A percentile compares a stretch with the other conserved stretches of the same genome.
phyloP scores from a whole-genome alignment of 2,329 filamentous ascomycete species.

The Phyllosticta capitalensis region DNA sequence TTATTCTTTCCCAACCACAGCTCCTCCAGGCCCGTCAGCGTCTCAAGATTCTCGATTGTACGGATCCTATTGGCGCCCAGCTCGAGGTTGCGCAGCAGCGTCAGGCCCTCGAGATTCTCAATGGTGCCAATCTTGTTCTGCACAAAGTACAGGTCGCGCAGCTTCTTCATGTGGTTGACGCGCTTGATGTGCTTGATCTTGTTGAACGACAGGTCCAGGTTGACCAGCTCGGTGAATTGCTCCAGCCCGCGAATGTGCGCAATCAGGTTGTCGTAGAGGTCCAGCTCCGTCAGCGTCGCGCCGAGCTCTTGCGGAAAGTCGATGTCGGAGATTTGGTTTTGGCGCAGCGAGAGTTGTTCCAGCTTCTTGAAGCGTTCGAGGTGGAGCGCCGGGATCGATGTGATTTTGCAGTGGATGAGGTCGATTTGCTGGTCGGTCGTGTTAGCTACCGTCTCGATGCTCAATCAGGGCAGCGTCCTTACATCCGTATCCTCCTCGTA shows the following conservation, averaged over 20 bases:
- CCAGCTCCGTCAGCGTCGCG: conserved; percentile 66
- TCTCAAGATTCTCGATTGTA: conserved; percentile 70
- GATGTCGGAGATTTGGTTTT: conserved; percentile 79
- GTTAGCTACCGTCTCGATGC: conserved; percentile 5
- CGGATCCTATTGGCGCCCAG: conserved; percentile 83
- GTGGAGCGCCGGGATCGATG: conserved; percentile 65
- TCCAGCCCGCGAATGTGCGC: conserved; percentile 79
- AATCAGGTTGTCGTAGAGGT: conserved; percentile 95
- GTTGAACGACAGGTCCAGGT: conserved; percentile 91
- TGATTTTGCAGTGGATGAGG: conserved; percentile 76
- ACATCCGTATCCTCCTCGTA: conserved; percentile 44
- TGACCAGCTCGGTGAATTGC: conserved; percentile 62
- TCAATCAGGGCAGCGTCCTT: not conserved
- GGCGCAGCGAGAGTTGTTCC: conserved; percentile 73
- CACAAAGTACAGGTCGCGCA: conserved; percentile 83
- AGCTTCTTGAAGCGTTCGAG: conserved; percentile 75
- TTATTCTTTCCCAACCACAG: conserved; percentile 97
- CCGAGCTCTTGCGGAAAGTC: conserved; percentile 61
- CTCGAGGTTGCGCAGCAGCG: conserved; percentile 72
- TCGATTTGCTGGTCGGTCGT: conserved; percentile 47
- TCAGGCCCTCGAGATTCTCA: conserved; percentile 69
- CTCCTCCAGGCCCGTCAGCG: conserved; percentile 68
- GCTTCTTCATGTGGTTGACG: conserved; percentile 62
- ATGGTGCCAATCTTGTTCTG: conserved; percentile 89
- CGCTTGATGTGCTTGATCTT: conserved; percentile 98